Evolutionary conservation across 1,284 basidiomycete species (phyloP), one percentile per base, ranked within the genome.

Genomic region (Gymnopus androsaceus): DNA sequence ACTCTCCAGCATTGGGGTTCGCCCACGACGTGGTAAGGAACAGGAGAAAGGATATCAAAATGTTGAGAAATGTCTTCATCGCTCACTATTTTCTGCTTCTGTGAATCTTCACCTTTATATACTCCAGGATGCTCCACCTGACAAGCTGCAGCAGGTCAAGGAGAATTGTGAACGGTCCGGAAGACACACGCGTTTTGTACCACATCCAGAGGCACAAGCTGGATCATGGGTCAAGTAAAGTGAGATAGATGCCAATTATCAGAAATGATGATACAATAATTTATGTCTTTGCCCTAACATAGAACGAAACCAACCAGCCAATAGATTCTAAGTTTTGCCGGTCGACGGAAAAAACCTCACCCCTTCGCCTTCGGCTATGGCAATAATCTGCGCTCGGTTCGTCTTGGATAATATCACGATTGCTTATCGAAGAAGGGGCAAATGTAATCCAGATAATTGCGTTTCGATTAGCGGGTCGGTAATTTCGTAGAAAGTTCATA

Each of bases 401-500:
- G 81, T 80, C 68, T 84, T 87, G 34, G 72, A 68, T 6, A 92
- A 75, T n/a, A 85, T 75, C 1, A 68, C 65, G 47, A 92, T 85
- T 3, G 87, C 87, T 57, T 76, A 81, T 19, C 83, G 80, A 33
- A 92, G 70, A n/a, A 92, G 72, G 3, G 81, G 66, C 14, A 84
- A 59, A 0, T 89, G 90, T 17, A 92, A 75, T 15, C 80, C 83
- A 27, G 83, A 81, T 25, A 92, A 75, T 15, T 81, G 77, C 1
- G 88, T 89, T 17, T 81, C 77, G 23, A 89, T 66, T 0, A 81
- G 82, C 1, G 90, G 88, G 59, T 92, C 85, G 19, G 81, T 82
- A 62, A 92, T 91, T 63, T 92, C 90, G 69, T 88, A 90, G 69
- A 89, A 89, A 2, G 90, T 92, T n/a, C 64, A 92, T 66, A 66